Evolutionary conservation across 108 stramenopile genomes (phyloP).

Genomic region (Seminavis robusta): DNA sequence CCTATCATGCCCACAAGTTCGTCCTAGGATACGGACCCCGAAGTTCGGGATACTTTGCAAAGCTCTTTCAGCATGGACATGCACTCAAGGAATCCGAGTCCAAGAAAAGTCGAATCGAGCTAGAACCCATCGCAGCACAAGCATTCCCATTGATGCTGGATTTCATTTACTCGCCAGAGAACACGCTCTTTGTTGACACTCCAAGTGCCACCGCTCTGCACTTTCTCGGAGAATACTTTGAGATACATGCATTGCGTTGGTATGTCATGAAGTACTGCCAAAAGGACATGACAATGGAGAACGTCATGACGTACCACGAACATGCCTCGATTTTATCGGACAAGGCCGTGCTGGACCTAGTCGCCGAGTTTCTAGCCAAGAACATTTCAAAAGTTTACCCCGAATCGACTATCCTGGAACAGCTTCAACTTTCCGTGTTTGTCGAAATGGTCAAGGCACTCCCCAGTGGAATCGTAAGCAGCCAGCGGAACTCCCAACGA

Average conservation of each 20-base stretch:
- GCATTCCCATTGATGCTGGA: conserved; percentile 30
- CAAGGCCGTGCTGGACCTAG: conserved; percentile 7
- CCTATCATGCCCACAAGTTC: conserved; percentile 45
- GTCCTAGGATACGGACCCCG: conserved; percentile 46
- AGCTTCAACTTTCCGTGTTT: too few relatives aligned
- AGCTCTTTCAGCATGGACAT: conserved; percentile 3
- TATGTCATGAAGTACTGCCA: conserved; percentile 17
- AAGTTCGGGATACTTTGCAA: conserved; percentile 44
- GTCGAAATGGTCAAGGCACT: too few relatives aligned
- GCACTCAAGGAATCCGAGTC: not conserved
- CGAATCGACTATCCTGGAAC: too few relatives aligned
- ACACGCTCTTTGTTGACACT: conserved; percentile 8
- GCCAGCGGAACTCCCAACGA: too few relatives aligned
- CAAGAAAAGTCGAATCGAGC: conserved; percentile 7
- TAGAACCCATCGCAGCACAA: conserved; percentile 15
- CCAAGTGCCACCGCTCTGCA: conserved; percentile 28
- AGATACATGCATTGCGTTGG: conserved; percentile 22
- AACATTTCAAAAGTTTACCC: too few relatives aligned
- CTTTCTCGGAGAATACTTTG: conserved; percentile 32
- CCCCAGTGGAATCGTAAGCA: too few relatives aligned
- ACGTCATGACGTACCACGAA: conserved; percentile 18
- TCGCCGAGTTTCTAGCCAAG: too few relatives aligned
- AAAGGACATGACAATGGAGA: conserved; percentile 30
- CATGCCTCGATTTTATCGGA: conserved; percentile 20
- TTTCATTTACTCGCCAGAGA: conserved; percentile 26